Percentiles rank a stretch among this genome's conserved stretches.
Conservation (phyloP, 192 early-diverging fungal species). For the Backusella australiensis region DNA sequence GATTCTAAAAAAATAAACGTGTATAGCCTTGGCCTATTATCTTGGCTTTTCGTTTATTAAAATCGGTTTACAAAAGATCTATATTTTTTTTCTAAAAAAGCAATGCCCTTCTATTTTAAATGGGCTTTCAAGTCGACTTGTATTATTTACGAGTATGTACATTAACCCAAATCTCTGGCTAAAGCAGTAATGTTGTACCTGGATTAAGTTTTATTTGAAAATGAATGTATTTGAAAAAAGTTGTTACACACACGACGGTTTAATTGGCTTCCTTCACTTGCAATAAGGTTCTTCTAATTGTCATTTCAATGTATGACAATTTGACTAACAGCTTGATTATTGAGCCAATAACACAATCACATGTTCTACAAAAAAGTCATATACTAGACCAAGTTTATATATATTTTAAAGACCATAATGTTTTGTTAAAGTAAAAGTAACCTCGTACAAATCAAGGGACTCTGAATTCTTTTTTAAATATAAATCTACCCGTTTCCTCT, state of each 20-base stretch:
- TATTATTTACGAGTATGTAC: neutral
- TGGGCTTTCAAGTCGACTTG: neutral
- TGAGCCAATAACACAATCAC: neutral
- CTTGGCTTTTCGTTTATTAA: neutral
- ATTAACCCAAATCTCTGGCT: neutral
- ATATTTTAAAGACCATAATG: neutral
- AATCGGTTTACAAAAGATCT: neutral
- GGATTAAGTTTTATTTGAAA: neutral
- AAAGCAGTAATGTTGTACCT: neutral
- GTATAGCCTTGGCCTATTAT: neutral
- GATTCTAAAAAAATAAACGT: too few species aligned
- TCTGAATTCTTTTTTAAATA: neutral
- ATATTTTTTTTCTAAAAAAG: neutral
- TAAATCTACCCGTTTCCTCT: neutral
- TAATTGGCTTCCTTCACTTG: neutral
- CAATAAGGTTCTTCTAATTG: neutral
- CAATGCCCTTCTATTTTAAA: neutral
- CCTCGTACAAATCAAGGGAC: conserved; percentile 4
- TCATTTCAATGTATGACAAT: neutral
- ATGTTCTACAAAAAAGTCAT: neutral
- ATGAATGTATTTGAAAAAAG: neutral
- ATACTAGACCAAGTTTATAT: neutral
- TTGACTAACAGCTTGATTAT: neutral
- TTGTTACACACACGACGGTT: neutral
- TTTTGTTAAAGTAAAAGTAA: neutral